Base-by-base conservation (phyloP, 306 rosid genomes). In the Acacia confusa region DNA sequence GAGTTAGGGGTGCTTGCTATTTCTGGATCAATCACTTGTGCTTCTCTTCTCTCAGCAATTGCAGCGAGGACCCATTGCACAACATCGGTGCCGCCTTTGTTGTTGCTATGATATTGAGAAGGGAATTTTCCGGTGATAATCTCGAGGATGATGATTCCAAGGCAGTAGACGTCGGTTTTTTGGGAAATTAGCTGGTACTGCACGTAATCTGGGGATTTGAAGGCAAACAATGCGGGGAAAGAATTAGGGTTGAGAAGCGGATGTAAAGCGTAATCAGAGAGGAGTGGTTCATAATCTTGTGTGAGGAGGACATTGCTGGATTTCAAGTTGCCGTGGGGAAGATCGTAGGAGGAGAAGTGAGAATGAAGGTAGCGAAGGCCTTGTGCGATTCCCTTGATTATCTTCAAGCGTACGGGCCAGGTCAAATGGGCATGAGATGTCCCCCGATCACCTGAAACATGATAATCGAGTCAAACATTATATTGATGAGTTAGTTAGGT, bases 271-370 rank as follows among this genome's bases (percentile, higher is more conserved):
- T 86, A 96, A 87, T 96, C 99, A 68, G 85, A 82, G 4, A 96
- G 90, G 24, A 91, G 84, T n/a, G 99, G 97, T 70, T 96, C 97
- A n/a, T 92, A 89, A 25, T 86, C 85, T 0, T 92, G 78, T 8
- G 13, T 25, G 12, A 96, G 81, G 6, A 96, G 91, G 65, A 96
- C 91, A 50, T 96, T 96, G 94, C 97, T 85, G 3, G 99, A 96
- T 70, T 96, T 96, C n/a, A 96, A 94, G 65, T 96, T 96, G 48
- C 99, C 99, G 68, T 96, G 99, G 19, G 99, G 99, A 0, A 93
- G 79, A 6, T 96, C 98, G 15, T 85, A 84, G 67, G 89, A 79
- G 2, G 91, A 82, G 79, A 89, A 94, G 34, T 88, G 97, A 0
- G 83, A 11, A 48, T 88, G 88, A 8, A 96, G 92, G 78, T 91